A percentile compares a stretch with the other conserved stretches of the same genome.
Evolutionary conservation across 2,329 filamentous ascomycete genomes (phyloP).

Genomic region (Aspergillus oerlinghausenensis): DNA sequence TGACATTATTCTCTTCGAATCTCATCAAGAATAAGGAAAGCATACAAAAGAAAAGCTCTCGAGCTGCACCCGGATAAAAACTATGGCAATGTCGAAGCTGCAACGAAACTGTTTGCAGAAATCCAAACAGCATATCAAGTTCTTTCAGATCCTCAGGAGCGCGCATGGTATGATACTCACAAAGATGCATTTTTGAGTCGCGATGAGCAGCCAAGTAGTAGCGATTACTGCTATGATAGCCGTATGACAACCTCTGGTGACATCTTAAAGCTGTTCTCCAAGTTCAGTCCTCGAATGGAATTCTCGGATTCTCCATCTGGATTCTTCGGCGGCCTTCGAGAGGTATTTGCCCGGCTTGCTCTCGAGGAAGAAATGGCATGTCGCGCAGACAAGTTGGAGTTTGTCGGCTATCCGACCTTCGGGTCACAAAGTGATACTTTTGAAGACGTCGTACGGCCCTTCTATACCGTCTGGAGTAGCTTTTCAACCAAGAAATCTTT

Average conservation of each 20-base stretch:
- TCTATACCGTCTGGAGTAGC: constrained; percentile 74
- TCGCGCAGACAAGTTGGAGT: constrained; percentile 59
- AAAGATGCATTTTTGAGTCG: constrained; percentile 76
- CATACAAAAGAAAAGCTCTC: constrained; percentile 84
- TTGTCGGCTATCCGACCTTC: constrained; percentile 73
- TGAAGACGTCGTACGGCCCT: constrained; percentile 69
- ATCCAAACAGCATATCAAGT: constrained; percentile 92
- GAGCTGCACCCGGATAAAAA: constrained; percentile 96
- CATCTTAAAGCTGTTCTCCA: constrained; percentile 70
- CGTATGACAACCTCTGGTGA: constrained; percentile 76
- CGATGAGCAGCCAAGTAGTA: constrained; percentile 43
- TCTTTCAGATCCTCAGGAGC: constrained; percentile 91
- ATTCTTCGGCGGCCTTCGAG: constrained; percentile 76
- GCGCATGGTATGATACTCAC: constrained; percentile 97
- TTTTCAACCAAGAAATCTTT: constrained; percentile 85
- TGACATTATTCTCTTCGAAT: not conserved
- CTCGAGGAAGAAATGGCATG: constrained; percentile 74
- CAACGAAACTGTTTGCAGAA: constrained; percentile 83
- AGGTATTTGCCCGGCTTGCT: constrained; percentile 74
- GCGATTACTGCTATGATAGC: constrained; percentile 62
- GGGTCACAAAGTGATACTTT: constrained; percentile 71
- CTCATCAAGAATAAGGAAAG: constrained; percentile 72
- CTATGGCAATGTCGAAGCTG: constrained; percentile 74
- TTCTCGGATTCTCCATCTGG: constrained; percentile 76
- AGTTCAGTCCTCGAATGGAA: constrained; percentile 71